Evolutionary conservation across 208 protist species (phyloP), one percentile per base, ranked within the genome.

Genomic region (Crithidia sp.): DNA sequence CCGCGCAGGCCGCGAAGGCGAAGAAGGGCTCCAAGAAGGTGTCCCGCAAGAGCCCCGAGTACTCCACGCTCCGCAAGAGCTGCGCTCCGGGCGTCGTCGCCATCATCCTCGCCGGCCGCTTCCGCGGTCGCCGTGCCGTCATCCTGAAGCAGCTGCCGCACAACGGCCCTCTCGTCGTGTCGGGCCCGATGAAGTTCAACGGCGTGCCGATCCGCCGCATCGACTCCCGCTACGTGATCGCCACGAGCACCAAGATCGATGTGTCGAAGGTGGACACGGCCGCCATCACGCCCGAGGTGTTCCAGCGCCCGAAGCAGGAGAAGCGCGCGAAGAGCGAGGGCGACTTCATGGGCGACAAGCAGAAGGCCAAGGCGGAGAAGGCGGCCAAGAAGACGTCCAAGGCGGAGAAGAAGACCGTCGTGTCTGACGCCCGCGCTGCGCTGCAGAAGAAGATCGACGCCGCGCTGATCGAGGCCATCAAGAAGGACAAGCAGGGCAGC

Each of bases 131-230:
- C 83, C 95, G 98, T 69, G 98, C 98, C n/a, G 96, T 99, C 36
- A 97, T 99, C 82, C 90, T 99, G 44, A 99, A 99, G 89, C 96
- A 99, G 89, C 92, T 99, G 64, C 81, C 91, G 43, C 55, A 87
- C 58, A 98, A 97, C 70, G 98, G 98, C 74, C 90, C 99, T 7
- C 89, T 99, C 10, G 92, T 99, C 59, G 91, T 99, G 67, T 98
- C 97, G 65, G 98, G 98, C 79, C 85, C 89, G 64, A 97, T 93
- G 84, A 96, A 95, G 85, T 76, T 99, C 83, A 99, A 99, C 84
- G 98, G 98, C 87, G 98, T 99, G 59, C 98, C 98, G 57, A 89
- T 99, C 53, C 95, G 98, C 62, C 96, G 98, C 79, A 96, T 99
- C 74, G 90, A 99, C 88, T 97, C 98, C 77, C 89, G 93, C 72